phyloP scores from a whole-genome alignment of 208 protist genomes.

The Leishmania major region DNA sequence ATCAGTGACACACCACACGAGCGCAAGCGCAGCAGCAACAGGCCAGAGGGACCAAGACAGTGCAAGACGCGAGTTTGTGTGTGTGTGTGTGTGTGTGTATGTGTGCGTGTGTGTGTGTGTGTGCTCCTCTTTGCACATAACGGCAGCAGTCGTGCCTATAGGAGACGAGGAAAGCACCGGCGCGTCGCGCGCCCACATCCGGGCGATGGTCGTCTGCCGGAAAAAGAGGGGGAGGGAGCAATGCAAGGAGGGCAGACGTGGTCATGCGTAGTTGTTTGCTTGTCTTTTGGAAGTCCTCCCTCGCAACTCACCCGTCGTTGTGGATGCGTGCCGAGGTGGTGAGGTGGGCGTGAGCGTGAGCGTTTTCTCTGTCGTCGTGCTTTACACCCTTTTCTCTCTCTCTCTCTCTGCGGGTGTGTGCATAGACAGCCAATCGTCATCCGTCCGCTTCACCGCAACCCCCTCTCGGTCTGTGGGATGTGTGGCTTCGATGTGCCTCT shows the following conservation, averaged over 20 bases:
- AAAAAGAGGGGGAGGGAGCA: background rate
- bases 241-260: background rate
- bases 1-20: constrained; percentile 9
- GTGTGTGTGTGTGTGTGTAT: background rate
- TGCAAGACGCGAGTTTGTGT: background rate
- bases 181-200: too few relatives aligned
- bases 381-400: constrained; percentile 13
- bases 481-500: background rate
- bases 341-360: background rate
- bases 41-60: background rate
- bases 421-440: background rate
- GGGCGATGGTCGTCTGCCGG: background rate
- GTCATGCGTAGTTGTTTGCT: too few relatives aligned
- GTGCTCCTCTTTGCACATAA: background rate
- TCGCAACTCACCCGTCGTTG: background rate
- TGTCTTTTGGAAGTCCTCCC: too few relatives aligned
- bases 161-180: too few relatives aligned
- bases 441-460: too few relatives aligned
- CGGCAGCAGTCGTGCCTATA: too few relatives aligned
- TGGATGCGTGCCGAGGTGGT: background rate
- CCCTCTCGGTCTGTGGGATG: background rate
- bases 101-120: background rate
- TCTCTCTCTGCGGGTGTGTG: constrained; percentile 1
- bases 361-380: constrained; percentile 7
- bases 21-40: background rate